These are phyloP conservation scores for Arthrinium puccinioides DNA, from an alignment of 2,329 filamentous ascomycete genomes.

Conservation along the genomic window DNA sequence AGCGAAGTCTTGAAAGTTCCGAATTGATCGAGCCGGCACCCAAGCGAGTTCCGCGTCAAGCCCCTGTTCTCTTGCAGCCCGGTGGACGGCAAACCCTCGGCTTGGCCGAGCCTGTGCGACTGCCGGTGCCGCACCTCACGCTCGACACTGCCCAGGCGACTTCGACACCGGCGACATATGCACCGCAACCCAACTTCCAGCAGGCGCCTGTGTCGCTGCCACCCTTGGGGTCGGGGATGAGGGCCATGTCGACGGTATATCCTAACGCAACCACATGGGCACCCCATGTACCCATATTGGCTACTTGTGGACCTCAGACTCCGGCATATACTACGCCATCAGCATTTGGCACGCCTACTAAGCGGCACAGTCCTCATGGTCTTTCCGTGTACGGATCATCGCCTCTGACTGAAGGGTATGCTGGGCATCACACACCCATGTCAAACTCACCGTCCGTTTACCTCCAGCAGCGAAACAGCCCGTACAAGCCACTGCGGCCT, in stretches of 20 bases:
- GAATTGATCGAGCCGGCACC: conserved; percentile 46
- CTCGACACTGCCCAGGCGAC: conserved; percentile 43
- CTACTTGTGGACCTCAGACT: conserved; percentile 25
- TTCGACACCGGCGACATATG: conserved; percentile 19
- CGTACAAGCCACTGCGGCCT: conserved; percentile 83
- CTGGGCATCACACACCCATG: conserved; percentile 53
- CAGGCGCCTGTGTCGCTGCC: conserved; percentile 51
- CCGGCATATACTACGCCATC: conserved; percentile 20
- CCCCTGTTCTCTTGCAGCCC: conserved; percentile 15
- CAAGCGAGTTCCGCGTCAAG: conserved; percentile 37
- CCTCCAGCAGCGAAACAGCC: conserved; percentile 80
- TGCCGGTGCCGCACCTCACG: conserved; percentile 67
- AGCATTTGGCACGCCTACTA: conserved; percentile 43
- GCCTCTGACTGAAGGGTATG: conserved; percentile 56
- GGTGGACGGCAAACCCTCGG: conserved; percentile 13
- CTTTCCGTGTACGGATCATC: conserved; percentile 57
- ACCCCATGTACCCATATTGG: conserved; percentile 24
- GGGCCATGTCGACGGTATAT: conserved; percentile 75
- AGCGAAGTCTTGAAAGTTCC: conserved; percentile 41
- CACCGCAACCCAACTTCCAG: conserved; percentile 30
- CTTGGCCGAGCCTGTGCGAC: conserved; percentile 32
- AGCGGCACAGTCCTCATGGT: conserved; percentile 44
- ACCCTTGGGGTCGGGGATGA: conserved; percentile 50
- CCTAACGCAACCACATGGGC: conserved; percentile 38
- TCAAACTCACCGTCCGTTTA: conserved; percentile 84